Base-by-base conservation (phyloP, 495 filamentous ascomycete genomes). In the Neurospora sp. region DNA sequence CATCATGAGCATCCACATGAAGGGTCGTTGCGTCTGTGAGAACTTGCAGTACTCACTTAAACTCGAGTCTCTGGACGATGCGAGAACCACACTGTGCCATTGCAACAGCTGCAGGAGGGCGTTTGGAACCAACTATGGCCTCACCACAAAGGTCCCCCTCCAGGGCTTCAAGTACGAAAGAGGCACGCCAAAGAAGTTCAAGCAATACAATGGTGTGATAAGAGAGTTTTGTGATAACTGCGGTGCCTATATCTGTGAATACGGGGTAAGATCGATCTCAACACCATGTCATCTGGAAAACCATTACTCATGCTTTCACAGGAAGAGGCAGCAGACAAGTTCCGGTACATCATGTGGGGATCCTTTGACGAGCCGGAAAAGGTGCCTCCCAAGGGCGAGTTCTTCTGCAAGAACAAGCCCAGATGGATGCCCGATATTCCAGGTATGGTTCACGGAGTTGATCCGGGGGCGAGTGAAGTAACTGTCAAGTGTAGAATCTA, bases 361-460 rank as follows among this genome's bases (percentile, higher is more conserved):
- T 87, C 88, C 3, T 75, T 92, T n/a, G 89, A 92, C 73, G 84
- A 90, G 71, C 84, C 89, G 0, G 85, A 86, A 37, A 84, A 82
- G 59, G 75, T 91, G 38, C 87, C 88, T 31, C 89, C 90, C 0
- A 91, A 90, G 79, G 90, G 88, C 0, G 90, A 92, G 76, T 92
- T 92, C 83, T 92, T 89, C 75, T 91, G 89, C 77, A 86, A 82
- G 71, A 70, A 81, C 27, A 76, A 89, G 69, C 83, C 84, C 39
- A 82, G 79, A 12, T 91, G 90, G 90, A 89, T 91, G 88, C 89
- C 88, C 1, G 86, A 89, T 76, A 79, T 90, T 31, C 82, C 83
- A 61, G 82, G 88, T 89, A 74, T 78, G 86, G 82, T 61, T 31
- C 16, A 69, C 5, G 69, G 31, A 20, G 41, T 39, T 59, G 22